Base-by-base conservation (phyloP, 208 protist genomes). In the Trypanosoma lewisi region DNA sequence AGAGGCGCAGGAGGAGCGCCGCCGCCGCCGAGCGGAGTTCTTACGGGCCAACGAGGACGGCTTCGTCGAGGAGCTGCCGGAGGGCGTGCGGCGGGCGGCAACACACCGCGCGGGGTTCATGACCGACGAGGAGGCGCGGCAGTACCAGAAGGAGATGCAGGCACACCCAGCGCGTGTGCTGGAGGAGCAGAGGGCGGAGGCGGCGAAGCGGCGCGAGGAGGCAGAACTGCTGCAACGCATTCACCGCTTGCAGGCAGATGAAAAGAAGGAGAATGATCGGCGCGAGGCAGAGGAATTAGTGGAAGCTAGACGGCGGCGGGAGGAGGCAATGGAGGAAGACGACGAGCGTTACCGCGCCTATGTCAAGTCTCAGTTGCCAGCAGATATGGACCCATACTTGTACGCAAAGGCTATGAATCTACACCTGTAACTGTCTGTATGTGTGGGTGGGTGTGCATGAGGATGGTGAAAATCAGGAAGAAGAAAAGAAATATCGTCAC, bases 91-190 rank as follows among this genome's bases (percentile, higher is more conserved):
- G 11, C 58, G 57, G 14, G 89, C 89, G 2, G 70, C 67, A 47
- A 75, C 77, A 4, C 73, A 69, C 34, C 76, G 66, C 0, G 71
- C 64, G 6, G 89, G 85, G n/a, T 95, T 91, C 47, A 62, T 83
- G 23, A 67, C 56, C 57, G 69, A 63, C 17, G 83, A 67, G 27
- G 89, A 95, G 63, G 83, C 87, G 53, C 59, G 54, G 6, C 77
- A 72, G 37, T 89, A 93, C 63, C 61, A 73, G 33, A 67, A 59
- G 36, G 81, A 88, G 71, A 91, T 88, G 83, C 83, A 69, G 8
- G 60, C 48, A 11, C 78, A 77, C 52, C 83, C 85, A 12, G 85
- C 63, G 41, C 49, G 70, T 56, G n/a, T 89, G 28, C 58, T 59
- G 42, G 75, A 68, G 9, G 67, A 87, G 68, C 62, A 76, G 50